Conservation (phyloP, 257 asterid species). For the Solanum sejunctum region DNA sequence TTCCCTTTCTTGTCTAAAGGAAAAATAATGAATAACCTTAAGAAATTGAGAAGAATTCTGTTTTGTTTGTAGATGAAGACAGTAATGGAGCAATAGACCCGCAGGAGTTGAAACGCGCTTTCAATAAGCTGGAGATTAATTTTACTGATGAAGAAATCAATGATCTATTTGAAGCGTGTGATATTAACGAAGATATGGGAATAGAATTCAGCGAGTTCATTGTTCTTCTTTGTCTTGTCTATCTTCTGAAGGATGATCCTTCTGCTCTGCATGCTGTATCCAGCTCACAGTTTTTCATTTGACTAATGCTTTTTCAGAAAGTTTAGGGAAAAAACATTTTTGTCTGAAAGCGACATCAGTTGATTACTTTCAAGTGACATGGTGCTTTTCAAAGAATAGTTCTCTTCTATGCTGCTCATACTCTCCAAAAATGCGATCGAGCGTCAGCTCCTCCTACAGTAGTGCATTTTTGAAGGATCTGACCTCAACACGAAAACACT, state of each 20-base stretch:
- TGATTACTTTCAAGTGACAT: background rate
- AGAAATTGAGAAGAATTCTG: background rate
- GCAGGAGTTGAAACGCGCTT: constrained; percentile 68
- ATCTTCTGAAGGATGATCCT: constrained; percentile 72
- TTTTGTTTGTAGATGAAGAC: constrained; percentile 46
- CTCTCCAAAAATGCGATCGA: background rate
- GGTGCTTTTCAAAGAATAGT: background rate
- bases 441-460: background rate
- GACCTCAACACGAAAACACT: background rate
- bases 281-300: background rate
- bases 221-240: constrained; percentile 85
- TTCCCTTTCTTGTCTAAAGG: background rate
- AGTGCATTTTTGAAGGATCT: background rate
- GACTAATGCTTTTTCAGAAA: background rate
- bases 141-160: constrained; percentile 65
- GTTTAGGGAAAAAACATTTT: background rate
- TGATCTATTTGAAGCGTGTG: constrained; percentile 78
- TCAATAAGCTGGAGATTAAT: constrained; percentile 45
- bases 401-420: background rate
- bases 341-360: background rate
- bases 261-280: constrained; percentile 32
- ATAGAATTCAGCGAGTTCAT: constrained; percentile 76
- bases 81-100: constrained; percentile 70
- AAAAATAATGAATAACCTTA: background rate
- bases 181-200: constrained; percentile 63